Base-by-base conservation (phyloP, 441 rosid genomes). In the Croton laevigatus region DNA sequence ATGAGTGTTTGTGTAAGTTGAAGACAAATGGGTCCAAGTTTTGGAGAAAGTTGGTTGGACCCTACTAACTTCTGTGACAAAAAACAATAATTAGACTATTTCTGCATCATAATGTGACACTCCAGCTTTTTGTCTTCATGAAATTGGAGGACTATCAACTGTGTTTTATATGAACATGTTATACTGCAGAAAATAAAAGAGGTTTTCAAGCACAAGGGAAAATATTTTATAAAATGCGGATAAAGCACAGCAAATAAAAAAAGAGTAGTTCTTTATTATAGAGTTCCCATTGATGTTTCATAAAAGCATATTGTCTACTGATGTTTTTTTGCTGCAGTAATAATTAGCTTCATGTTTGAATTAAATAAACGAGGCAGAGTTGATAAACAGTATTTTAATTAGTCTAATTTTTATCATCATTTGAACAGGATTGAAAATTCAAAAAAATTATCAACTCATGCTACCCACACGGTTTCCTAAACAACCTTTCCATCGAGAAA, bases 1-100 rank as follows among this genome's bases (percentile, higher is more conserved):
- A 49, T 32, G 51, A 49, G 59, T 13, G n/a, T 51, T 66, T 14
- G 22, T 51, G 69, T 12, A 20, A 63, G 54, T 44, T 4, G 32
- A 51, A 51, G 45, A 46, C 55, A 65, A 13, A 34, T 69, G 59
- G 66, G 65, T 59, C 65, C 72, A 69, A 32, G 48, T 46, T 48
- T 38, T 54, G 5, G 45, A 58, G 3, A 37, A 59, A 19, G 57
- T 32, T 59, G 27, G 53, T 48, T 34, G 20, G 20, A 36, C 48
- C 32, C 22, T 59, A 27, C n/a, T 38, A 59, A 16, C 49, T 69
- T 48, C 6, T 16, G 16, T 2, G 8, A 45, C 44, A 62, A 12
- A 40, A 13, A 42, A 42, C 2, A 32, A 59, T 3, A 12, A 7
- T 9, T 14, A 54, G 62, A 54, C 40, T 38, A 14, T 20, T 27